Evolutionary conservation across 768 basidiomycete genomes (phyloP).

Genomic region (Lactarius sp.): DNA sequence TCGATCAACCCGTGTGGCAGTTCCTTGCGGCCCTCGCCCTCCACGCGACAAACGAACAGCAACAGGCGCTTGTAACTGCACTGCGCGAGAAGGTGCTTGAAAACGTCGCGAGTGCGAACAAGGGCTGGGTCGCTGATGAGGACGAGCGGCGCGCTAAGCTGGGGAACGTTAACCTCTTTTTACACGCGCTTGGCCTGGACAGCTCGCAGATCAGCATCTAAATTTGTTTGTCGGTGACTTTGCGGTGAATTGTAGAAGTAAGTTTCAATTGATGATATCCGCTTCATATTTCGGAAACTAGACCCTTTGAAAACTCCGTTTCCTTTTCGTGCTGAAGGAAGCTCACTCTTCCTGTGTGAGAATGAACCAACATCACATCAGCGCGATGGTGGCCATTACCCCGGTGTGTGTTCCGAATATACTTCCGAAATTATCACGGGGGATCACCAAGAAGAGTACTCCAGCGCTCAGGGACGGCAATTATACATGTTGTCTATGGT

Average conservation of each 20-base stretch:
- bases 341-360: constrained; percentile 1
- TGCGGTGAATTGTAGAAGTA: constrained; percentile 21
- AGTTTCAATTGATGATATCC: constrained; percentile 19
- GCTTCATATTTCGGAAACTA: constrained; percentile 20
- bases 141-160: constrained; percentile 70
- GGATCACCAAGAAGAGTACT: not conserved
- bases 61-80: constrained; percentile 77
- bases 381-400: not conserved
- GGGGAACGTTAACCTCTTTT: constrained; percentile 88
- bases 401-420: constrained; percentile 10
- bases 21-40: constrained; percentile 87
- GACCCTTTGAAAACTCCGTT: constrained; percentile 4
- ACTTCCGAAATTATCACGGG: not conserved
- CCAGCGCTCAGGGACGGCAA: constrained; percentile 12
- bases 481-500: not conserved
- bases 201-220: constrained; percentile 56
- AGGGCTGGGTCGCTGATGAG: constrained; percentile 72
- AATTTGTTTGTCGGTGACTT: constrained; percentile 17
- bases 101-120: constrained; percentile 74
- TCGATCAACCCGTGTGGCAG: constrained; percentile 93
- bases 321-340: not conserved
- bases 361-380: not conserved
- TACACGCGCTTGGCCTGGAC: constrained; percentile 72
- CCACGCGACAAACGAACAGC: constrained; percentile 80
- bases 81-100: constrained; percentile 93